phyloP scores from a whole-genome alignment of 2,329 filamentous ascomycete species.

The Ascochyta fabae region DNA sequence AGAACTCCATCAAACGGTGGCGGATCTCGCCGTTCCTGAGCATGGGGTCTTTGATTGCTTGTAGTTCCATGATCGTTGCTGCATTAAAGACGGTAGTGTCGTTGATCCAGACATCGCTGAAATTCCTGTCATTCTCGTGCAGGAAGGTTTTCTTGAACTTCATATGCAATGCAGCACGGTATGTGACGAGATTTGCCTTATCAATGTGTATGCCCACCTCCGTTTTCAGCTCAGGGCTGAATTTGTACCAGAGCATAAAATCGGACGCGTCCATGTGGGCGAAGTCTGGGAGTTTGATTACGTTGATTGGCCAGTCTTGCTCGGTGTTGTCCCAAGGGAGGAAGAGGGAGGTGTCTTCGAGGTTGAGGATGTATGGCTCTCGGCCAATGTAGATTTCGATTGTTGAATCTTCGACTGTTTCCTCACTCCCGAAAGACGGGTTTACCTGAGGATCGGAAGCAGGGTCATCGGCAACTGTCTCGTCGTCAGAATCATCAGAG shows the following conservation, averaged over 20 bases:
- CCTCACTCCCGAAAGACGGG: background rate
- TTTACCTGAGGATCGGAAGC: background rate
- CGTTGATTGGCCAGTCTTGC: background rate
- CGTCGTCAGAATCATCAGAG: background rate
- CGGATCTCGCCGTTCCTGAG: background rate
- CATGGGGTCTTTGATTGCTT: background rate
- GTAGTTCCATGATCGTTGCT: background rate
- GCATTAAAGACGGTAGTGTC: background rate
- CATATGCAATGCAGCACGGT: background rate
- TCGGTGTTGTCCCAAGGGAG: background rate
- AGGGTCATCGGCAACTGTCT: background rate
- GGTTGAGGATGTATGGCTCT: background rate
- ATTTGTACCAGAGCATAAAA: background rate
- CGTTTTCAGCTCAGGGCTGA: background rate
- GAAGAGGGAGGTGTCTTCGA: background rate
- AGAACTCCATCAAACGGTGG: background rate
- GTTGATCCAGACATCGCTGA: background rate
- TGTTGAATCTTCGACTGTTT: background rate
- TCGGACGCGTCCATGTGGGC: background rate
- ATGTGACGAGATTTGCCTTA: background rate
- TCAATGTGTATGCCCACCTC: background rate
- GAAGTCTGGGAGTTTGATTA: background rate
- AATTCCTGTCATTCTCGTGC: too few relatives aligned
- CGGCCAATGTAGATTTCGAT: background rate
- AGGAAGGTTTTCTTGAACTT: background rate